Percentiles rank a stretch among this genome's conserved stretches.
phyloP scores from a whole-genome alignment of 2,329 filamentous ascomycete species.

The Phialophora expanda region DNA sequence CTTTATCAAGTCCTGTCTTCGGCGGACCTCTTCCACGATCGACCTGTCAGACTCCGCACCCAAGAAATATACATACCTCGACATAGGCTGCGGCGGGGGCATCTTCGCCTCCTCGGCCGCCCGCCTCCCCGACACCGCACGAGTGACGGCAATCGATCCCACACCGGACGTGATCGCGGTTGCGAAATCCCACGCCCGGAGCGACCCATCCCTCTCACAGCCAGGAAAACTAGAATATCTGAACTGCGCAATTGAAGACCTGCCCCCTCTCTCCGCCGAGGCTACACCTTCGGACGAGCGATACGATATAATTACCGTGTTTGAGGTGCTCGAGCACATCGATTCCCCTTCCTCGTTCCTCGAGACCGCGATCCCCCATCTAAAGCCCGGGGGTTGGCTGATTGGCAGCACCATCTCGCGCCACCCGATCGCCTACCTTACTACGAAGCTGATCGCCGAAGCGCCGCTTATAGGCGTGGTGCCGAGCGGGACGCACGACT shows the following conservation, averaged over 20 bases:
- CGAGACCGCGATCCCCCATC: constrained; percentile 70
- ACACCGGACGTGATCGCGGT: constrained; percentile 58
- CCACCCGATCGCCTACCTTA: constrained; percentile 86
- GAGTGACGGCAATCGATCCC: constrained; percentile 54
- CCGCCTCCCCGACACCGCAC: constrained; percentile 48
- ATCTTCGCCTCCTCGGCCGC: constrained; percentile 81
- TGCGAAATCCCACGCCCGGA: constrained; percentile 74
- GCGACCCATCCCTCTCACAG: constrained; percentile 69
- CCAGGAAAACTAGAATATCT: constrained; percentile 69
- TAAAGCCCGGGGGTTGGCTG: constrained; percentile 91
- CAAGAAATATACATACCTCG: constrained; percentile 66
- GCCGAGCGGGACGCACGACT: constrained; percentile 91
- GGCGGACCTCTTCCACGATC: constrained; percentile 33
- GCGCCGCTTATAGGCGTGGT: constrained; percentile 74
- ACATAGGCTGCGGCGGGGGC: constrained; percentile 93
- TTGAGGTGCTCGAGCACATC: constrained; percentile 96
- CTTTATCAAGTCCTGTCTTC: constrained; percentile 78
- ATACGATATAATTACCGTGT: constrained; percentile 83
- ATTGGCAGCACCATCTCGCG: constrained; percentile 90
- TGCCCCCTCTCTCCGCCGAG: constrained; percentile 45
- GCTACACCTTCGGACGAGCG: not conserved
- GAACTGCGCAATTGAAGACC: constrained; percentile 76
- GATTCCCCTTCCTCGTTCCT: constrained; percentile 76
- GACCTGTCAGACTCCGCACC: not conserved
- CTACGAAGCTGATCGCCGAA: constrained; percentile 91